These are phyloP conservation scores for Tarenaya hassleriana DNA, from an alignment of 345 rosid genomes.

Conservation along the genomic window DNA sequence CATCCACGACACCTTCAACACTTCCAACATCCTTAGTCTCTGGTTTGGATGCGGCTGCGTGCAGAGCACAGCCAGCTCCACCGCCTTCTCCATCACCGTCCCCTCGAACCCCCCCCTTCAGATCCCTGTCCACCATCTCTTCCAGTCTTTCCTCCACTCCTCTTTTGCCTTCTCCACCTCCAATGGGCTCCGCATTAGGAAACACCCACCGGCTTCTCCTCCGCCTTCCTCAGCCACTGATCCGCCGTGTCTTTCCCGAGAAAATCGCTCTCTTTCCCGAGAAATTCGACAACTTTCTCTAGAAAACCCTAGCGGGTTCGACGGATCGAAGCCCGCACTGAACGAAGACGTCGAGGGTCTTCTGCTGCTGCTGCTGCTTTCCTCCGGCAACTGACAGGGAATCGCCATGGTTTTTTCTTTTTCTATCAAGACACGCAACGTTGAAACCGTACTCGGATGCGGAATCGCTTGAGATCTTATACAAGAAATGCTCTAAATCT, in stretches of 20 bases:
- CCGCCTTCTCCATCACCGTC: conserved; percentile 57
- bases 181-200: conserved; percentile 16
- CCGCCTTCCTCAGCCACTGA: conserved; percentile 33
- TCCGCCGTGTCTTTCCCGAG: conserved; percentile 52
- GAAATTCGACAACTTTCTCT: conserved; percentile 56
- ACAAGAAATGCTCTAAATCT: no score
- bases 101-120: conserved; percentile 64
- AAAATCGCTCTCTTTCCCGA: conserved; percentile 59
- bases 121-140: conserved; percentile 66
- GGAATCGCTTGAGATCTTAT: no score
- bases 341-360: conserved; percentile 29
- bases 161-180: conserved; percentile 26
- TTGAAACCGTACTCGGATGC: no score
- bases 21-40: conserved; percentile 77
- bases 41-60: conserved; percentile 60
- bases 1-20: conserved; percentile 63
- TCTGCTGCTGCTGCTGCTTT: no score
- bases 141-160: conserved; percentile 56
- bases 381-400: conserved; percentile 46
- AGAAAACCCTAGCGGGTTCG: conserved; percentile 57
- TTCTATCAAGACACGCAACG: no score
- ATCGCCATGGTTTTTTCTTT: conserved; percentile 65
- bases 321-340: conserved; percentile 49
- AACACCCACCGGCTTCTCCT: conserved; percentile 21
- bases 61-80: conserved; percentile 68